Evolutionary conservation across 2,329 filamentous ascomycete species (phyloP).

Genomic region (Byssochlamys sp.): DNA sequence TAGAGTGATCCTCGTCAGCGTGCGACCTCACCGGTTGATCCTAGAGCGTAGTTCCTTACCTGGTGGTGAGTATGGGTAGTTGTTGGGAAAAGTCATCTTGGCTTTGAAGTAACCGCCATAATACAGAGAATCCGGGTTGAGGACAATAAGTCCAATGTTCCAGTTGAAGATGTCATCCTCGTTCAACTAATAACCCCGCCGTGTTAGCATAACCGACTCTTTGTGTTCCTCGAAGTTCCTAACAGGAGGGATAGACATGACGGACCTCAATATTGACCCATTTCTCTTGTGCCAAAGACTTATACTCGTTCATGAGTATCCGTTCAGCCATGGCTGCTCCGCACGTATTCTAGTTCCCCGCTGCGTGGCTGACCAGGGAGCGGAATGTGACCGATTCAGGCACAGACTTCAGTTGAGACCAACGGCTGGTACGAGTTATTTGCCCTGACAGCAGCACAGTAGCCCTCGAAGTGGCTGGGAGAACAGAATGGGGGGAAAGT

Average conservation of each 20-base stretch:
- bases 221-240: not conserved
- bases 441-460: not conserved
- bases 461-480: not conserved
- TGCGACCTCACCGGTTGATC: not conserved
- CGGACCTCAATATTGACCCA: conserved; percentile 84
- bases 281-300: conserved; percentile 72
- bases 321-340: conserved; percentile 46
- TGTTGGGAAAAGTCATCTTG: conserved; percentile 73
- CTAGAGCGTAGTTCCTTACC: conserved; percentile 28
- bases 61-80: conserved; percentile 84
- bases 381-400: not conserved
- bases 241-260: conserved; percentile 1
- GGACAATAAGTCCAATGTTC: conserved; percentile 79
- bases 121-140: conserved; percentile 85
- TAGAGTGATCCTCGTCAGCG: conserved; percentile 10
- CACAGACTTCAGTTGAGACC: not conserved
- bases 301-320: conserved; percentile 81
- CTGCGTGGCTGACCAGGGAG: not conserved
- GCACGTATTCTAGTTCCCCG: not conserved
- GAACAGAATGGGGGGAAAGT: not conserved
- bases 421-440: not conserved
- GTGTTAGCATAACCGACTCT: not conserved
- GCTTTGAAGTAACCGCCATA: conserved; percentile 88
- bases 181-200: conserved; percentile 50
- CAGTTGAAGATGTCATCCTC: conserved; percentile 79